A percentile compares a stretch with the other conserved stretches of the same genome.
Evolutionary conservation across 2,329 filamentous ascomycete genomes (phyloP).

Genomic region (Waltergamsia citrina): DNA sequence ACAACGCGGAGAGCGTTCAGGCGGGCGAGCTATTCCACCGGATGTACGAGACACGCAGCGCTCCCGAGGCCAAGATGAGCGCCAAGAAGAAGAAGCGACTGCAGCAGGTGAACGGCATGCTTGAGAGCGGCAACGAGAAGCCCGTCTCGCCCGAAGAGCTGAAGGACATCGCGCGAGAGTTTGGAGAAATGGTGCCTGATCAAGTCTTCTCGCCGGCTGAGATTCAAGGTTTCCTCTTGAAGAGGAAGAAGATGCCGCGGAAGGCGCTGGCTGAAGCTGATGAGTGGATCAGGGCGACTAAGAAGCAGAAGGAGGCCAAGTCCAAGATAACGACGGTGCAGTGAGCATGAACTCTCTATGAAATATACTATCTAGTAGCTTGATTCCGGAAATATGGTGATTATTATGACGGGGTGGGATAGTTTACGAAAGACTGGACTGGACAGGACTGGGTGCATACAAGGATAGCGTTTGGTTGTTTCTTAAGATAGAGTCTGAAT

Average conservation of each 20-base stretch:
- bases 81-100: not conserved
- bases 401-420: too few species aligned
- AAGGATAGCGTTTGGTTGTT: too few species aligned
- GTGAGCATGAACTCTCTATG: constrained; percentile 11
- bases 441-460: too few species aligned
- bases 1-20: constrained; percentile 43
- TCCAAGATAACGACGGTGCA: constrained; percentile 40
- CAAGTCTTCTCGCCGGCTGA: constrained; percentile 47
- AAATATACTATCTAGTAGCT: not conserved
- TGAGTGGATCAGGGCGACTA: constrained; percentile 41
- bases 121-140: constrained; percentile 1
- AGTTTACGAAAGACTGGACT: too few species aligned
- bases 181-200: constrained; percentile 43
- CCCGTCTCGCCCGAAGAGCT: constrained; percentile 27
- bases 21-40: constrained; percentile 48
- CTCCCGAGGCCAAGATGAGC: not conserved
- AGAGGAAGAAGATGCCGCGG: constrained; percentile 48
- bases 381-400: not conserved
- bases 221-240: constrained; percentile 56
- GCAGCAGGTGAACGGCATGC: constrained; percentile 1
- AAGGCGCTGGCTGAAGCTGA: constrained; percentile 43
- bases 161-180: constrained; percentile 32
- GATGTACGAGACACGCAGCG: constrained; percentile 43
- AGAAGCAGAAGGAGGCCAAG: constrained; percentile 39
- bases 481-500: too few species aligned